phyloP scores from a whole-genome alignment of 148 eudicot species.

The Silene latifolia region DNA sequence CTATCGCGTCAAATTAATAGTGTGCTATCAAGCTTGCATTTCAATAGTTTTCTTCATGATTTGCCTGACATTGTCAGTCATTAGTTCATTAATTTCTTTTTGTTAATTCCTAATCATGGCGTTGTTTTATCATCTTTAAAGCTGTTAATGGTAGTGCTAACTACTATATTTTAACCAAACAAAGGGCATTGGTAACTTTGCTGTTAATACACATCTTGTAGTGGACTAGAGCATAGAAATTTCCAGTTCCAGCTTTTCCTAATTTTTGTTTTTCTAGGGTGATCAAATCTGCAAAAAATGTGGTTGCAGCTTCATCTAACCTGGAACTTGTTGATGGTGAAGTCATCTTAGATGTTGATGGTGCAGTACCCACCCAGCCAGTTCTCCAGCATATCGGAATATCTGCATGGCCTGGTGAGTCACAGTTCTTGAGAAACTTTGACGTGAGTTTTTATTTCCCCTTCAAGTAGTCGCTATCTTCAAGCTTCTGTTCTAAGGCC shows the following conservation, averaged over 20 bases:
- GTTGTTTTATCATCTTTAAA: background rate
- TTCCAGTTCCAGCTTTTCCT: slow-evolving; percentile 9
- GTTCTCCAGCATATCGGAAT: slow-evolving; percentile 78
- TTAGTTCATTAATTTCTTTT: background rate
- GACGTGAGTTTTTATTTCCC: background rate
- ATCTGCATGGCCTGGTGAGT: slow-evolving; percentile 89
- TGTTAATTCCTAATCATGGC: background rate
- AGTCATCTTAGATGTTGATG: slow-evolving; percentile 70
- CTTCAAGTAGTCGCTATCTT: background rate
- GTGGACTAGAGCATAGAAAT: background rate
- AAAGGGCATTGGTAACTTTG: background rate
- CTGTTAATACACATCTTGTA: background rate
- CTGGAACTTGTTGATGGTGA: slow-evolving; percentile 65
- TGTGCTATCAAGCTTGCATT: background rate
- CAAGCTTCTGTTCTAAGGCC: background rate
- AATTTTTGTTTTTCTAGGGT: slow-evolving; percentile 48
- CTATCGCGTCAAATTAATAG: background rate
- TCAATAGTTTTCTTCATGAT: too few relatives aligned
- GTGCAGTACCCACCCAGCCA: slow-evolving; percentile 73
- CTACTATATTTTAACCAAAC: background rate
- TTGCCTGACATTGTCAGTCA: too few relatives aligned
- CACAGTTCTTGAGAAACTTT: slow-evolving; percentile 5
- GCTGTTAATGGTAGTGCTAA: background rate
- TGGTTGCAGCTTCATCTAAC: slow-evolving; percentile 44
- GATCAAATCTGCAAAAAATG: slow-evolving; percentile 51